These are phyloP conservation scores for Liquidambar formosana DNA, from an alignment of 164 flowering plant genomes.

Conservation along the genomic window DNA sequence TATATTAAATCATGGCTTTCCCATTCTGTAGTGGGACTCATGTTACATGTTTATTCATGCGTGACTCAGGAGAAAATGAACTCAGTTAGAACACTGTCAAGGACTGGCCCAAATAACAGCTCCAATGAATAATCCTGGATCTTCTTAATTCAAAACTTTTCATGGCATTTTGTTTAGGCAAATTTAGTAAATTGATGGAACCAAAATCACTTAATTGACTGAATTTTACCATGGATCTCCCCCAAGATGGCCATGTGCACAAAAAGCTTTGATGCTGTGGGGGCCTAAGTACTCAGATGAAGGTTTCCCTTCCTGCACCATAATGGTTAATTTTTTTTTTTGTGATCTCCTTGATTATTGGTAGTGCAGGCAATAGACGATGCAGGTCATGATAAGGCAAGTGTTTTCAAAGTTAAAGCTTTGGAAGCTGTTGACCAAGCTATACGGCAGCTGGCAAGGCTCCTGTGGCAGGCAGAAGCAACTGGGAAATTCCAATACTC, in stretches of 20 bases:
- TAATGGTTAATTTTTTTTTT: neutral
- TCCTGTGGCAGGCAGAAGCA: constrained; percentile 79
- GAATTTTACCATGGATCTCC: too few relatives aligned
- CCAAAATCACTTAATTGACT: too few relatives aligned
- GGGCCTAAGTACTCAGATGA: too few relatives aligned
- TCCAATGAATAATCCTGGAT: too few relatives aligned
- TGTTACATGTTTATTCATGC: too few relatives aligned
- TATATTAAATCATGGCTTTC: too few relatives aligned
- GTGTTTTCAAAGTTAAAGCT: constrained; percentile 71
- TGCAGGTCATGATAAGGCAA: constrained; percentile 97
- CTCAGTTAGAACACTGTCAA: too few relatives aligned
- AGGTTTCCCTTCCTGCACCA: neutral
- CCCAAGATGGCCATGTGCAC: too few relatives aligned
- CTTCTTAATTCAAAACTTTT: neutral
- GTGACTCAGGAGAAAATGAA: too few relatives aligned
- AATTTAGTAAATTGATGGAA: neutral
- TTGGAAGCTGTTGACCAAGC: constrained; percentile 86
- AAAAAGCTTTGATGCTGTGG: too few relatives aligned
- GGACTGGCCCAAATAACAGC: too few relatives aligned
- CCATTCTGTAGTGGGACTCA: too few relatives aligned
- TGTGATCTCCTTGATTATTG: neutral
- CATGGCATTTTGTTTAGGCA: neutral
- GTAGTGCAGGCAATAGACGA: constrained; percentile 86
- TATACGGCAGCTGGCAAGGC: constrained; percentile 80
- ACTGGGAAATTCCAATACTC: constrained; percentile 63